Conservation (phyloP, 2,329 filamentous ascomycete species). For the Colletotrichum neosansevieriae region DNA sequence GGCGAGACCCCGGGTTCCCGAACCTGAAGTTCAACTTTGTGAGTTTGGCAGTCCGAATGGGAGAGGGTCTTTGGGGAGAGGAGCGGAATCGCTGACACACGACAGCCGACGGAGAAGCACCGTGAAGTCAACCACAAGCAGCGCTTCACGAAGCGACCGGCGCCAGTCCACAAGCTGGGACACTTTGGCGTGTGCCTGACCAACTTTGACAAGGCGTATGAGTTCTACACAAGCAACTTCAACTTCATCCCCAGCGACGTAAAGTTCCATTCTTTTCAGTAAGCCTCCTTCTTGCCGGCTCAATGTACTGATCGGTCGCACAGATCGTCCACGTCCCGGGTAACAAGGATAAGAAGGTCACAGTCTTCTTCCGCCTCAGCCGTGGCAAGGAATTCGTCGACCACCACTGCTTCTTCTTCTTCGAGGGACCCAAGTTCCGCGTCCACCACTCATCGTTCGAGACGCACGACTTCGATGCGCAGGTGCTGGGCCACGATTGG, state of each 20-base stretch:
- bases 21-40: conserved; percentile 61
- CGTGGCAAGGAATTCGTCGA: conserved; percentile 59
- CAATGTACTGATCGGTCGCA: neutral
- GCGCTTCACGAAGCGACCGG: conserved; percentile 61
- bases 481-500: conserved; percentile 78
- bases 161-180: conserved; percentile 64
- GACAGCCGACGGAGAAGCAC: conserved; percentile 54
- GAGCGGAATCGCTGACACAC: neutral
- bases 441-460: conserved; percentile 79
- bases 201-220: conserved; percentile 59
- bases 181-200: conserved; percentile 68
- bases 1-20: conserved; percentile 52
- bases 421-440: conserved; percentile 60
- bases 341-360: conserved; percentile 51
- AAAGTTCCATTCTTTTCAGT: conserved; percentile 25
- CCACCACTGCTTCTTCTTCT: conserved; percentile 65
- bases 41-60: conserved; percentile 30
- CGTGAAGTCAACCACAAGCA: conserved; percentile 60
- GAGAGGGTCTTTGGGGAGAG: neutral
- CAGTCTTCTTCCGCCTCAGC: conserved; percentile 60
- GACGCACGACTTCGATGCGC: conserved; percentile 78
- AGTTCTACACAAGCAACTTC: conserved; percentile 64
- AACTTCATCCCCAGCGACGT: conserved; percentile 65
- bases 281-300: neutral
- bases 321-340: conserved; percentile 41